Evolutionary conservation across 305 asterid species (phyloP), one percentile per base, ranked within the genome.

Genomic region (Fraxinus albicans): DNA sequence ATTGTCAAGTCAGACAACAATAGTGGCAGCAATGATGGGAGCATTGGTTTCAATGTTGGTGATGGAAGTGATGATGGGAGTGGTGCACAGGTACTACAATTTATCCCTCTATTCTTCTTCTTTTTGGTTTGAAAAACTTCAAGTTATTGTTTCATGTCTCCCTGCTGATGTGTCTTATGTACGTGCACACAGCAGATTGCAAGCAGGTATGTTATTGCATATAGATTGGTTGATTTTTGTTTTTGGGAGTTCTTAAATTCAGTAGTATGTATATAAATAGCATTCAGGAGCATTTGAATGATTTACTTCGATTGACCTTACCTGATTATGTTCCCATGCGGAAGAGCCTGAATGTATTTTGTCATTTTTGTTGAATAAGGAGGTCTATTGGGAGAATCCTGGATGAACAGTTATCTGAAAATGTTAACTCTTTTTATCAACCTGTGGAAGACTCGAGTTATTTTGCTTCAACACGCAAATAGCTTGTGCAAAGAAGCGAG

Each of bases 51-150:
- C 83, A 88, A 89, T 81, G 84, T 72, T 83, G 92, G 83, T 65
- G 91, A 85, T 82, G 90, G 89, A 80, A 91, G 95, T 78, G 91
- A 92, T 77, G 93, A 91, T 84, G 94, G 92, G 77, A 90, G 95
- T 86, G 95, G 97, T 34, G 86, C 94, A 19, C 93, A 91, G 94
- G 98, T 93, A 87, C 19, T 76, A 19, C 63, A 55, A 47, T 75
- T 53, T 40, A 34, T 69, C 7, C 31, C 84, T 42, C 21, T 27
- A 33, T 70, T 70, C 42, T 70, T 31, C 23, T 70, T 33, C 42
- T 15, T 70, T 70, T 70, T 15, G 21, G 19, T 70, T 13, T 70
- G 9, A 33, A 29, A 25, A 70, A 70, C 74, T 67, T 17, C 31
- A 29, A 29, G 76, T 70, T 70, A 42, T 33, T 65, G 34, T 65